Percentiles rank a stretch among this genome's conserved stretches.
Conservation (phyloP, 2,329 filamentous ascomycete genomes). For the Calonectria ilicicola region DNA sequence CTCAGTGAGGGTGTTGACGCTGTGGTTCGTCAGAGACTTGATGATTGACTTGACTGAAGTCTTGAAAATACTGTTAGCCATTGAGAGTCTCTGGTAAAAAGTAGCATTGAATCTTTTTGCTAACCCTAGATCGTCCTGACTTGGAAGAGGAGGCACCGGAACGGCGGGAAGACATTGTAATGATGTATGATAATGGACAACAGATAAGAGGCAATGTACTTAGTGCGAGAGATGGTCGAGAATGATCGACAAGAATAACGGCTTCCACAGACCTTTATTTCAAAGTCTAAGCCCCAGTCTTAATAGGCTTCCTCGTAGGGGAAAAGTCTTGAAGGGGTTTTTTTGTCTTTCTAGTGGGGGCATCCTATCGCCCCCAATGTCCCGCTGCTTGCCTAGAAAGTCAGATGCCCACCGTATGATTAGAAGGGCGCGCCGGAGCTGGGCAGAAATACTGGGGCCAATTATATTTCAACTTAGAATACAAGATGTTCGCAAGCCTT, state of each 20-base stretch:
- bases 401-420: constrained; percentile 17
- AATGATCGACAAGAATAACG: neutral
- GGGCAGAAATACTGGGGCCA: neutral
- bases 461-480: neutral
- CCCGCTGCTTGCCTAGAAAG: neutral
- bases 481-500: neutral
- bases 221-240: neutral
- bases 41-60: constrained; percentile 57
- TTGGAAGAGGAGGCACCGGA: constrained; percentile 12
- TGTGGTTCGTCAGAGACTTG: constrained; percentile 72
- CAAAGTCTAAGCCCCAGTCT: neutral
- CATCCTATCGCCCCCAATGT: constrained; percentile 20
- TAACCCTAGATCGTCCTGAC: constrained; percentile 11
- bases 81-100: neutral
- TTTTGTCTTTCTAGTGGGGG: neutral
- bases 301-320: neutral
- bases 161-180: constrained; percentile 23
- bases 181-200: neutral
- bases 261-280: neutral
- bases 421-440: constrained; percentile 11
- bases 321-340: neutral
- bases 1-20: constrained; percentile 80
- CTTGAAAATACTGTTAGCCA: neutral
- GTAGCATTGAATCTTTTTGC: neutral
- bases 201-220: neutral